phyloP scores from a whole-genome alignment of 2,329 filamentous ascomycete species.

The Apiospora pterosperma region DNA sequence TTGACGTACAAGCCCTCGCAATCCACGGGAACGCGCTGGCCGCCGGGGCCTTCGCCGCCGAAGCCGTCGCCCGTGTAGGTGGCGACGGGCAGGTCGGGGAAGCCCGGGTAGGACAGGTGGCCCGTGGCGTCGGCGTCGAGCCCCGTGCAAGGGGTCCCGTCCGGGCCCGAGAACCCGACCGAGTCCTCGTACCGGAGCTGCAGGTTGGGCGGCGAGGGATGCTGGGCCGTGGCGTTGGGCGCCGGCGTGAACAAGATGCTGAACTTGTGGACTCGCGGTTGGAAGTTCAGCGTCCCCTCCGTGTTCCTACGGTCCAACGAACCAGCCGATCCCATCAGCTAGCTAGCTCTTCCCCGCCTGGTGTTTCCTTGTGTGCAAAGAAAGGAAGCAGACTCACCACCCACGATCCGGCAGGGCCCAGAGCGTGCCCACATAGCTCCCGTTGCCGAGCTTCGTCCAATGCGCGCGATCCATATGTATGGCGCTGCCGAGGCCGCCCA shows the following conservation, averaged over 20 bases:
- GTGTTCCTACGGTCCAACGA: slow-evolving; percentile 53
- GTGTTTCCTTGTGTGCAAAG: not conserved
- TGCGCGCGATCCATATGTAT: slow-evolving; percentile 51
- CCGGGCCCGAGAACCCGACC: slow-evolving; percentile 60
- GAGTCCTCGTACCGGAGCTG: slow-evolving; percentile 61
- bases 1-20: slow-evolving; percentile 64
- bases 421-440: slow-evolving; percentile 57
- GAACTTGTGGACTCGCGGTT: slow-evolving; percentile 67
- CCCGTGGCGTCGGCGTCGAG: slow-evolving; percentile 58
- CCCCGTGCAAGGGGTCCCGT: slow-evolving; percentile 59
- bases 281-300: slow-evolving; percentile 65
- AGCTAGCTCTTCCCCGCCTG: too few species aligned
- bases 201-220: slow-evolving; percentile 58
- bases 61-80: slow-evolving; percentile 67
- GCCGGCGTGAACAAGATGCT: slow-evolving; percentile 54
- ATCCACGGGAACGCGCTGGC: slow-evolving; percentile 58
- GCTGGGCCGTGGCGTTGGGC: slow-evolving; percentile 44
- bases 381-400: slow-evolving; percentile 42
- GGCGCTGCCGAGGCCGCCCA: slow-evolving; percentile 64
- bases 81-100: slow-evolving; percentile 59
- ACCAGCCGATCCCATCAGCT: too few species aligned
- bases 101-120: slow-evolving; percentile 51
- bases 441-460: slow-evolving; percentile 53
- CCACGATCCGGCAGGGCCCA: slow-evolving; percentile 66
- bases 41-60: slow-evolving; percentile 57